These are phyloP conservation scores for Colletotrichum lentis DNA, from an alignment of 2,329 filamentous ascomycete species.

Conservation along the genomic window DNA sequence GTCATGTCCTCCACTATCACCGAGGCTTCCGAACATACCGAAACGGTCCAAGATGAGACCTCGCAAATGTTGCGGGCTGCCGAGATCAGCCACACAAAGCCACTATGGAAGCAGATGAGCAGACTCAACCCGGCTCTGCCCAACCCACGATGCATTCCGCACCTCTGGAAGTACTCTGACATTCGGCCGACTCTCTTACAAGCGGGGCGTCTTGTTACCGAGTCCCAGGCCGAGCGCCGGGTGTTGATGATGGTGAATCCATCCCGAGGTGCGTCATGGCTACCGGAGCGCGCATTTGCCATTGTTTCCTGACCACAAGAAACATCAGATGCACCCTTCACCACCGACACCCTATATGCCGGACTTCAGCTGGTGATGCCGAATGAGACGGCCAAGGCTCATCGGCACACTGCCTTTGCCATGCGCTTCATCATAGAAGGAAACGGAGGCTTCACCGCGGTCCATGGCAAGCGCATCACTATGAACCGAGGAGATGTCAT, in stretches of 20 bases:
- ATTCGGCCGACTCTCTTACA: conserved; percentile 46
- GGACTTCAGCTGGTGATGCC: conserved; percentile 64
- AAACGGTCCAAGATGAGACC: conserved; percentile 2
- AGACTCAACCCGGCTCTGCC: conserved; percentile 54
- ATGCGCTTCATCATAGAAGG: conserved; percentile 65
- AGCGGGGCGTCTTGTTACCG: conserved; percentile 46
- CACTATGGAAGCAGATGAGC: conserved; percentile 57
- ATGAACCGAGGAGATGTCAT: conserved; percentile 63
- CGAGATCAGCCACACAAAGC: conserved; percentile 41
- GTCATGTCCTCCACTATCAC: conserved; percentile 19
- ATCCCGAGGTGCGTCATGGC: conserved; percentile 39
- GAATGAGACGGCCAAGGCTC: conserved; percentile 60
- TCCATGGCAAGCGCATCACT: conserved; percentile 57
- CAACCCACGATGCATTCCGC: conserved; percentile 51
- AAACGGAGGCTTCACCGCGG: conserved; percentile 61
- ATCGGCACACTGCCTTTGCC: conserved; percentile 63
- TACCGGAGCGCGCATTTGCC: conserved; percentile 37
- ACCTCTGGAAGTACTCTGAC: conserved; percentile 46
- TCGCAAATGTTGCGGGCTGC: conserved; percentile 24
- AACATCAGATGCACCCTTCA: conserved; percentile 56
- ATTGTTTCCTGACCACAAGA: background rate
- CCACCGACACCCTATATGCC: conserved; percentile 64
- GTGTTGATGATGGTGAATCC: conserved; percentile 52
- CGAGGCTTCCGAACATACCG: conserved; percentile 8
- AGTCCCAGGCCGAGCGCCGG: conserved; percentile 49